Conservation (phyloP, 1,284 basidiomycete species). For the Ganoderma sinense region DNA sequence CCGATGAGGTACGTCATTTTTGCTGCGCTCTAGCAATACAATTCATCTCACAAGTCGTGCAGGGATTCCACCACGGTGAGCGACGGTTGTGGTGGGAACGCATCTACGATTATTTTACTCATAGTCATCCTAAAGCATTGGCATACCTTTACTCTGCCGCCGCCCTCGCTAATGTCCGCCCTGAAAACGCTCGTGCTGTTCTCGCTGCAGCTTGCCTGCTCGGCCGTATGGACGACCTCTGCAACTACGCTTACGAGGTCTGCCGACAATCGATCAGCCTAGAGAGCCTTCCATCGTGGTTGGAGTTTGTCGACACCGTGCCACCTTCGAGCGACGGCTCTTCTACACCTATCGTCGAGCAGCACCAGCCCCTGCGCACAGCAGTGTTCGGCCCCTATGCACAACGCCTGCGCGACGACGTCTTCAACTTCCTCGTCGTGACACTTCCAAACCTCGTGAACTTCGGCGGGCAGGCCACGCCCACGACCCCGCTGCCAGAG, state of each 20-base stretch:
- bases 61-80: slow-evolving; percentile 77
- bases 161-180: slow-evolving; percentile 70
- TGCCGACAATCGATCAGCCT: slow-evolving; percentile 78
- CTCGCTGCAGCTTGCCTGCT: slow-evolving; percentile 84
- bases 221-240: slow-evolving; percentile 86
- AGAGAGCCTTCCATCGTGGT: slow-evolving; percentile 77
- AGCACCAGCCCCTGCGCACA: slow-evolving; percentile 48
- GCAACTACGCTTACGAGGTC: slow-evolving; percentile 78
- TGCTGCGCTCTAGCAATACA: slow-evolving; percentile 7
- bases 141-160: slow-evolving; percentile 82
- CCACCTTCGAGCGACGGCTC: slow-evolving; percentile 59
- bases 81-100: slow-evolving; percentile 34
- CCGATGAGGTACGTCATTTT: slow-evolving; percentile 71
- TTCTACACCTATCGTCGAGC: slow-evolving; percentile 51
- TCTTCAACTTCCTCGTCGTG: slow-evolving; percentile 79
- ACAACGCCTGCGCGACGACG: slow-evolving; percentile 70
- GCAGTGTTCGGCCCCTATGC: slow-evolving; percentile 79
- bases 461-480: slow-evolving; percentile 39
- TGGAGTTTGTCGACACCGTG: slow-evolving; percentile 75
- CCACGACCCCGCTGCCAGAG: slow-evolving; percentile 44
- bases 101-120: slow-evolving; percentile 18
- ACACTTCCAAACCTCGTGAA: slow-evolving; percentile 70
- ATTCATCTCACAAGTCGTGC: not conserved
- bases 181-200: slow-evolving; percentile 82
- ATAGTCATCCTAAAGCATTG: slow-evolving; percentile 55